phyloP scores from a whole-genome alignment of 2,329 filamentous ascomycete genomes.

The Fusarium sp. region DNA sequence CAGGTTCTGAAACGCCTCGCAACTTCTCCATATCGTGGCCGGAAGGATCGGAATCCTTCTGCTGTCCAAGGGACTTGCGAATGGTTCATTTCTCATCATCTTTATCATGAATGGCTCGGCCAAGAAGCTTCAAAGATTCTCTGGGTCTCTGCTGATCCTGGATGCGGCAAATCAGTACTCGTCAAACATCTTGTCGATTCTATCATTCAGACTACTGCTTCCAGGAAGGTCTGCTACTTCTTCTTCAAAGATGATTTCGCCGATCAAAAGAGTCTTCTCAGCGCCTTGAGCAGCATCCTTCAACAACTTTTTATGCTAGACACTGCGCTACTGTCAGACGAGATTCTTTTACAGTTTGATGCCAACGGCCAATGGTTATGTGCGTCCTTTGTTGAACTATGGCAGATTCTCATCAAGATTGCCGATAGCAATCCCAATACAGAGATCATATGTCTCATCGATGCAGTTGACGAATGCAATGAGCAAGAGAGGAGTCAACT shows the following conservation, averaged over 20 bases:
- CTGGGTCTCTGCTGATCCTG: neutral
- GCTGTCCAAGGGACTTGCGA: neutral
- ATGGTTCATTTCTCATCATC: neutral
- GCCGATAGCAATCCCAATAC: accelerated
- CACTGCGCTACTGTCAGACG: neutral
- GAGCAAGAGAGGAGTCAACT: neutral
- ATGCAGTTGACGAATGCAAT: neutral
- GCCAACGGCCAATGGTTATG: neutral
- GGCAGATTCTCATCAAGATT: neutral
- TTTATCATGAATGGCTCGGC: neutral
- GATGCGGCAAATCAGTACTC: neutral
- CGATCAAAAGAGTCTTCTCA: neutral
- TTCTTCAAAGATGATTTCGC: neutral
- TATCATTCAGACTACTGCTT: accelerated
- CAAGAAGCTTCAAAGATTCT: neutral
- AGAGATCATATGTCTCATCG: neutral
- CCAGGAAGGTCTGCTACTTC: neutral
- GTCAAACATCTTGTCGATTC: neutral
- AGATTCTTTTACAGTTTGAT: neutral
- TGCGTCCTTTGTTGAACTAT: neutral
- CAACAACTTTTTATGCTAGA: neutral
- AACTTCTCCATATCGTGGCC: neutral
- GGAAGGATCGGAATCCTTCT: neutral
- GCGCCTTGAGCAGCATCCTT: neutral
- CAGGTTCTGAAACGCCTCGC: neutral